Evolutionary conservation across 257 asterid species (phyloP).

Genomic region (Penstemon eatonii): DNA sequence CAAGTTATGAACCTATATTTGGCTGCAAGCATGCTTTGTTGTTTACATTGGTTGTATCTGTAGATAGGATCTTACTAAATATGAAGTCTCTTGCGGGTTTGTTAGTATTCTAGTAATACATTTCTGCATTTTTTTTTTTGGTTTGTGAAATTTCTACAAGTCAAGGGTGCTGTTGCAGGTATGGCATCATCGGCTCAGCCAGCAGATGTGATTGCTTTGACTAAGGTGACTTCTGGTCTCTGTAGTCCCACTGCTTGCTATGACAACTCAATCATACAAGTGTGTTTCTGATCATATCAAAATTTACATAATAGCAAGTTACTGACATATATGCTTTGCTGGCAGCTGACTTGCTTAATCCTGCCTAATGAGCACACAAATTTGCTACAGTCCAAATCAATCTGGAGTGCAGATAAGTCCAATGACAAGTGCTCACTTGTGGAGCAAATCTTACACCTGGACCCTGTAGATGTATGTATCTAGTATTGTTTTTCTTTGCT

Average conservation of each 20-base stretch:
- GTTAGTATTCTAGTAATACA: conserved; percentile 19
- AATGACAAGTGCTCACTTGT: conserved; percentile 64
- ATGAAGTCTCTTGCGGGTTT: conserved; percentile 17
- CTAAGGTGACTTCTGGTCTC: conserved; percentile 56
- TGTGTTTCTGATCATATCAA: conserved; percentile 12
- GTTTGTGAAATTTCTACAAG: conserved; percentile 26
- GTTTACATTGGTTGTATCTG: conserved; percentile 1
- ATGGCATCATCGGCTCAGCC: conserved; percentile 52
- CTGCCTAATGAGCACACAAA: conserved; percentile 65
- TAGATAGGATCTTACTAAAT: conserved; percentile 9
- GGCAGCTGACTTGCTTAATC: conserved; percentile 87
- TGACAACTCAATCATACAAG: conserved; percentile 15
- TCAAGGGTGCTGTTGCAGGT: conserved; percentile 55
- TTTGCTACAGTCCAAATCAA: conserved; percentile 71
- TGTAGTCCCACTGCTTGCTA: neutral
- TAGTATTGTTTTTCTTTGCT: conserved; percentile 6
- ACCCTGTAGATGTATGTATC: conserved; percentile 76
- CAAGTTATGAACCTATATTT: conserved; percentile 17
- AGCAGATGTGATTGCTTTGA: conserved; percentile 75
- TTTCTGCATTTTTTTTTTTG: conserved; percentile 15
- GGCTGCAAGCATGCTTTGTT: neutral
- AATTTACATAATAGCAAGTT: conserved; percentile 24
- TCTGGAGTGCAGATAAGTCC: conserved; percentile 79
- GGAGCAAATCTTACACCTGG: conserved; percentile 79
- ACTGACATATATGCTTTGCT: conserved; percentile 31